Evolutionary conservation across 192 early-diverging fungal species (phyloP).

Genomic region (Coemansia sp.): DNA sequence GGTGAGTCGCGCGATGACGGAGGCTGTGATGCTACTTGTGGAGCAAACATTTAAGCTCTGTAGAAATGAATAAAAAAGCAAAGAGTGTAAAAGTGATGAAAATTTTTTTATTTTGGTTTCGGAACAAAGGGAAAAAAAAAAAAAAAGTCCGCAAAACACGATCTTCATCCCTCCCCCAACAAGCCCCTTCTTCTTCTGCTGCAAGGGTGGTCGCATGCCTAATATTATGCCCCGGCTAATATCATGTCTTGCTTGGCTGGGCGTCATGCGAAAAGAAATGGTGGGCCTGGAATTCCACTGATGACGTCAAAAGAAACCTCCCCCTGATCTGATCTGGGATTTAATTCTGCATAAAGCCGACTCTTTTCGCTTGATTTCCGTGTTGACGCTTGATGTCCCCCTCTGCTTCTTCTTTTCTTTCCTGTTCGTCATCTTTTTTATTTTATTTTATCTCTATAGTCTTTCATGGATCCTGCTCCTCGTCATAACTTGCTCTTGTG

Average conservation of each 20-base stretch:
- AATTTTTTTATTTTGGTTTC: not conserved
- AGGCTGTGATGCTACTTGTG: conserved; percentile 33
- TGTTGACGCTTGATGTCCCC: not conserved
- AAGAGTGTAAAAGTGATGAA: conserved; percentile 4
- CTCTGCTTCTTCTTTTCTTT: not conserved
- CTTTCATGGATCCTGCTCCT: conserved; percentile 18
- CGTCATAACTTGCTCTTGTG: conserved; percentile 34
- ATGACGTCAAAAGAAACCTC: not conserved
- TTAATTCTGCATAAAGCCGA: not conserved
- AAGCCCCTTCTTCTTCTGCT: not conserved
- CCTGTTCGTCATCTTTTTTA: not conserved
- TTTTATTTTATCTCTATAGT: not conserved
- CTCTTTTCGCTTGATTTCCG: not conserved
- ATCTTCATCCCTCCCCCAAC: not conserved
- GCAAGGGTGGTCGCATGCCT: not conserved
- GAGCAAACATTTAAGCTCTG: conserved; percentile 32
- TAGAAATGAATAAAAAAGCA: not conserved
- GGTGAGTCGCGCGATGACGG: conserved; percentile 47
- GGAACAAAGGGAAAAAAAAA: not conserved
- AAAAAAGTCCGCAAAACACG: not conserved
- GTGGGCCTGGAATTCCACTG: not conserved
- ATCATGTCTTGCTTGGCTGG: not conserved
- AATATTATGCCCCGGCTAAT: not conserved
- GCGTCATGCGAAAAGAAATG: not conserved
- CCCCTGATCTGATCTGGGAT: not conserved